phyloP scores from a whole-genome alignment of 495 filamentous ascomycete genomes.

The Lineolata rhizophorae region DNA sequence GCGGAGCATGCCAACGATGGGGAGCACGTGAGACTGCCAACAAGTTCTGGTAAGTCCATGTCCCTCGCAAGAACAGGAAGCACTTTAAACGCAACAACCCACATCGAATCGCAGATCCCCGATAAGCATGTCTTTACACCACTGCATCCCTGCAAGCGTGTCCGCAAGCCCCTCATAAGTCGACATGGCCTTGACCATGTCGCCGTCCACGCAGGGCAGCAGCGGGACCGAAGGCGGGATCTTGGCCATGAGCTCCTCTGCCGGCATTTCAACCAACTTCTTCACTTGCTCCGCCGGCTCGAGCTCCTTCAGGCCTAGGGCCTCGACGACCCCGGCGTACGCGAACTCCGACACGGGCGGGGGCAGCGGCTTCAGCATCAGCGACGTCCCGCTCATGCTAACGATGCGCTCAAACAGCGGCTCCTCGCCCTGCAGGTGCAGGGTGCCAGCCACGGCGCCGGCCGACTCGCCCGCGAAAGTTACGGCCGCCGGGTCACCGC shows the following conservation, averaged over 20 bases:
- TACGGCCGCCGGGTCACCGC: slow-evolving; percentile 5
- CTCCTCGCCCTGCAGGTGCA: slow-evolving; percentile 19
- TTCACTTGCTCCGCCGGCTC: slow-evolving; percentile 16
- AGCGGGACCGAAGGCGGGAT: slow-evolving; percentile 12
- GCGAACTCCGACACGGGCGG: slow-evolving; percentile 16
- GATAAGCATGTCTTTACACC: slow-evolving; percentile 22
- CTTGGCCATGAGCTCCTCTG: slow-evolving; percentile 15
- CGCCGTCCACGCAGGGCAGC: slow-evolving; percentile 17
- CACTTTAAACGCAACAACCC: too few species aligned
- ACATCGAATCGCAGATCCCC: slow-evolving; percentile 23
- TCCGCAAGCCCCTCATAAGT: slow-evolving; percentile 11
- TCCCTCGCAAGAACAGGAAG: too few species aligned
- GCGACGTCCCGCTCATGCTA: slow-evolving; percentile 19
- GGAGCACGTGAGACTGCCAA: too few species aligned
- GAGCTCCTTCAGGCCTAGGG: slow-evolving; percentile 16
- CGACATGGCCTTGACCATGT: slow-evolving; percentile 14
- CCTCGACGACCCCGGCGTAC: slow-evolving; percentile 18
- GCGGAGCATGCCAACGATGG: too few species aligned
- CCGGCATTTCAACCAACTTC: slow-evolving; percentile 15
- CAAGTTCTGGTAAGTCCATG: too few species aligned
- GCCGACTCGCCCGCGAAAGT: slow-evolving; percentile 12
- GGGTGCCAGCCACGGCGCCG: slow-evolving; percentile 17
- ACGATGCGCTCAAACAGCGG: slow-evolving; percentile 22
- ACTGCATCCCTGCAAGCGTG: slow-evolving; percentile 7
- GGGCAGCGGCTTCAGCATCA: slow-evolving; percentile 15